Percentiles rank a stretch among this genome's conserved stretches.
These are phyloP conservation scores for Hevea brasiliensis DNA, from an alignment of 345 rosid species.

Conservation along the genomic window DNA sequence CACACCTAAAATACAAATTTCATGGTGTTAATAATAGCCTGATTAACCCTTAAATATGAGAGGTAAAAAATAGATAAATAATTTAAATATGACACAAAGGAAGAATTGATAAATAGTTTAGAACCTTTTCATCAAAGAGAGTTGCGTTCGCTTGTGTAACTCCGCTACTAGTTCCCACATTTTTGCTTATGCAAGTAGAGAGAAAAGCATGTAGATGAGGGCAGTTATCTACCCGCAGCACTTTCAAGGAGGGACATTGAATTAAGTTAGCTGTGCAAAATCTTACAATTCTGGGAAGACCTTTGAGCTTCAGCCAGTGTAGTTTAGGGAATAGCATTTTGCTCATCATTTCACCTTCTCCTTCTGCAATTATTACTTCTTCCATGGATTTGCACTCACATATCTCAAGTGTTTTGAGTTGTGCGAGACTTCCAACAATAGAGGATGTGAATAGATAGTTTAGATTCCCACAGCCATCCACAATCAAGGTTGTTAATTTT, in stretches of 20 bases:
- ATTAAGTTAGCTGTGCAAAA: too few species aligned
- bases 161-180: neutral
- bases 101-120: neutral
- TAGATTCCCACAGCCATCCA: constrained; percentile 1
- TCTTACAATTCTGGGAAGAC: too few species aligned
- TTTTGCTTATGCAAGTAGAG: neutral
- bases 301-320: too few species aligned
- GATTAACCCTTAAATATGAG: too few species aligned
- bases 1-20: constrained; percentile 14
- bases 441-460: constrained; percentile 12
- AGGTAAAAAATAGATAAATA: too few species aligned
- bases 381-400: too few species aligned
- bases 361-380: too few species aligned
- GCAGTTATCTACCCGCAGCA: too few species aligned
- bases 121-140: constrained; percentile 14
- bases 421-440: neutral
- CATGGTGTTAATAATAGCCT: neutral
- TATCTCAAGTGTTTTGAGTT: neutral
- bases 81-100: neutral
- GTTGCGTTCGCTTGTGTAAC: neutral
- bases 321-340: too few species aligned
- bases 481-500: neutral
- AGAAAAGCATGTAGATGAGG: too few species aligned
- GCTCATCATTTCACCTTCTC: too few species aligned
- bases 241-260: too few species aligned